Evolutionary conservation across 495 filamentous ascomycete species (phyloP), one percentile per base, ranked within the genome.

Genomic region (Xylaria nigripes): DNA sequence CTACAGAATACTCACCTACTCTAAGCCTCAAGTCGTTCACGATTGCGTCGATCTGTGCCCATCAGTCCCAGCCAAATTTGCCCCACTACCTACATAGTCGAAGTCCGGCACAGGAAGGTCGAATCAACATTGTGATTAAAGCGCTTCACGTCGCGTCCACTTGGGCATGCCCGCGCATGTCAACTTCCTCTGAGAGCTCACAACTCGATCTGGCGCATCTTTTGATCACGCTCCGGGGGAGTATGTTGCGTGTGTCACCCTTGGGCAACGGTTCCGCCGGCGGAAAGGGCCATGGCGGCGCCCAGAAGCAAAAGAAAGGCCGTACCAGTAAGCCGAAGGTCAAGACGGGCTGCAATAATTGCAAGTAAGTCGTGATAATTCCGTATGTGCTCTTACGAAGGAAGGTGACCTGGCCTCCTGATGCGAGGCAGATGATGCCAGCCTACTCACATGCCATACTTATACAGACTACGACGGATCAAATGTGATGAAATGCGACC

Each of bases 401-500:
- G 27, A 19, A 21, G 9, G 9, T 24, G 18, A 19, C 16, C 45
- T 22, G 16, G 30, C 12, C 19, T 18, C 16, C n/a, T 30, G 3
- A 38, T 24, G 19, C 46, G n/a, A 36, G 19, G 18, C 19, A n/a
- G 13, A 46, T 12, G 10, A 56, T 55, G 30, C 50, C 63, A 62
- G 55, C 50, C 46, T 50, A 32, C 42, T 55, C 15, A 54, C 50
- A 29, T 6, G n/a, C 32, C 48, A 57, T 57, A n/a, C n/a, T n/a
- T n/a, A n/a, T 6, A 21, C 51, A 85, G 82, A 59, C 76, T 75
- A 45, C 74, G 83, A 40, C 74, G 76, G 57, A 82, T 86, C 24
- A 85, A 86, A 68, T 86, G 83, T 67, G 83, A 81, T 65, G 83
- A 86, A 63, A 72, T 70, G 53, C 81, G 78, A 48, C 82, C 83